A percentile compares a stretch with the other conserved stretches of the same genome.
These are phyloP conservation scores for Leccinum sublutescens DNA, from an alignment of 768 basidiomycete genomes.

Conservation along the genomic window DNA sequence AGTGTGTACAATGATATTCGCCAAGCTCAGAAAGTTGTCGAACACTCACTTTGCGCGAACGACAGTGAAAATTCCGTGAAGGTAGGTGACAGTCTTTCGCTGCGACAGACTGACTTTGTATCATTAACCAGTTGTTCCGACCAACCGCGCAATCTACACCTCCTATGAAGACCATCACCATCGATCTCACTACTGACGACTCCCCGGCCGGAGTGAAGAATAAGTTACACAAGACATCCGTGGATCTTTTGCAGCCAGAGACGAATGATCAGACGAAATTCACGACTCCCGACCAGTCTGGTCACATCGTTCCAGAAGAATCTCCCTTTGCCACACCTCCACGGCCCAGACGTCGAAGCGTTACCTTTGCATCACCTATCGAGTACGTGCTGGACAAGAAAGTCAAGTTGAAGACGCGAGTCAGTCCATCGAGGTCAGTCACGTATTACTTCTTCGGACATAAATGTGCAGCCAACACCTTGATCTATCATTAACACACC, in stretches of 20 bases:
- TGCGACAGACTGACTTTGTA: not conserved
- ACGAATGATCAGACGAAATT: not conserved
- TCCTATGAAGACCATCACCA: conserved; percentile 31
- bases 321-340: not conserved
- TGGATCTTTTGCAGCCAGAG: not conserved
- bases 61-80: conserved; percentile 3
- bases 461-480: not conserved
- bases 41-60: conserved; percentile 4
- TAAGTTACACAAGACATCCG: not conserved
- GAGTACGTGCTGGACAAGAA: conserved; percentile 12
- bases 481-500: not conserved
- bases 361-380: conserved; percentile 32
- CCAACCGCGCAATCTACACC: conserved; percentile 14
- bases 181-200: conserved; percentile 44
- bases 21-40: not conserved
- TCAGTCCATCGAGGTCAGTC: conserved; percentile 10
- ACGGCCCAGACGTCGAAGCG: conserved; percentile 20
- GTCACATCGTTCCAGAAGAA: not conserved
- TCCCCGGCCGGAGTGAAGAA: conserved; percentile 19
- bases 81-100: conserved; percentile 9
- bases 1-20: not conserved
- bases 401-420: not conserved
- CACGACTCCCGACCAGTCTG: not conserved
- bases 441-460: not conserved
- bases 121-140: conserved; percentile 11